Conservation (phyloP, 352 stramenopile species). For the Globisporangium alternatum region DNA sequence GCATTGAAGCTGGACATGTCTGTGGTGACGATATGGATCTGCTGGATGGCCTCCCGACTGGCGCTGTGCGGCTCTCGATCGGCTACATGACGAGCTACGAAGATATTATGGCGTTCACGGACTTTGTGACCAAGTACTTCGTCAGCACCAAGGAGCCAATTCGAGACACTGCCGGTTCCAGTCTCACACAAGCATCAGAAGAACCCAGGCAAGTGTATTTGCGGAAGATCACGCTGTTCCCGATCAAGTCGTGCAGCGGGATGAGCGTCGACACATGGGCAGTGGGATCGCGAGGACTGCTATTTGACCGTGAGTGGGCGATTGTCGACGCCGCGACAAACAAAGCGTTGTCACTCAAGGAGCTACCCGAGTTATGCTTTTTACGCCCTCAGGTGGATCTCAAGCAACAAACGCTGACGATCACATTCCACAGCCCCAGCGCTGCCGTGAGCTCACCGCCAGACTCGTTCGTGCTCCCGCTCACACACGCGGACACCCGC, state of each 20-base stretch:
- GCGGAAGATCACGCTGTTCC: slow-evolving; percentile 62
- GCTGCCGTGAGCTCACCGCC: background rate
- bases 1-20: slow-evolving; percentile 58
- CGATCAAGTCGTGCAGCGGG: slow-evolving; percentile 74
- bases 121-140: slow-evolving; percentile 63
- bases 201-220: slow-evolving; percentile 22
- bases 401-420: slow-evolving; percentile 45
- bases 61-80: slow-evolving; percentile 63
- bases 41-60: slow-evolving; percentile 59
- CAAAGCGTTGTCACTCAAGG: slow-evolving; percentile 57
- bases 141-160: slow-evolving; percentile 28
- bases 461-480: slow-evolving; percentile 36
- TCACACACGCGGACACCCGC: slow-evolving; percentile 22
- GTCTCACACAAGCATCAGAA: background rate
- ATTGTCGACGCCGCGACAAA: slow-evolving; percentile 54
- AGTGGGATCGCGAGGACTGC: slow-evolving; percentile 50
- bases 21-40: slow-evolving; percentile 73
- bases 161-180: background rate
- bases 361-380: slow-evolving; percentile 53
- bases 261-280: slow-evolving; percentile 59
- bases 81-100: slow-evolving; percentile 80
- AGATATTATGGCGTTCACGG: slow-evolving; percentile 49
- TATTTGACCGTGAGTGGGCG: slow-evolving; percentile 76
- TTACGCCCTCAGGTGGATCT: slow-evolving; percentile 66
- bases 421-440: slow-evolving; percentile 27